A percentile compares a stretch with the other conserved stretches of the same genome.
These are phyloP conservation scores for Exophiala xenobiotica DNA, from an alignment of 2,329 filamentous ascomycete genomes.

Conservation along the genomic window DNA sequence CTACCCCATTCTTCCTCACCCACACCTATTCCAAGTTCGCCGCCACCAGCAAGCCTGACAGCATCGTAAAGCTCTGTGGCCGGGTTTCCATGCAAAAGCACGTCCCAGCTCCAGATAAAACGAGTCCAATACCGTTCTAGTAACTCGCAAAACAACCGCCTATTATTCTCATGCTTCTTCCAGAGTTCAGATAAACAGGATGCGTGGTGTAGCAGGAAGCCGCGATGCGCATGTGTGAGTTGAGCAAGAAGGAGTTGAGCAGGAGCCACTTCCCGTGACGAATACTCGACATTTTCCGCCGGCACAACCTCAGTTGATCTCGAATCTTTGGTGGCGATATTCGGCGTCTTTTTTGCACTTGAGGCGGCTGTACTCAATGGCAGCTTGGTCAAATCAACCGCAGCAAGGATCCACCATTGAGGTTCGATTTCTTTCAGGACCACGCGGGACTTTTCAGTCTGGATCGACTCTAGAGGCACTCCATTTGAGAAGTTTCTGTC, in stretches of 20 bases:
- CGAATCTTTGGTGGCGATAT: constrained; percentile 22
- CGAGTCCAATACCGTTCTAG: constrained; percentile 79
- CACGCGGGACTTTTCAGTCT: constrained; percentile 85
- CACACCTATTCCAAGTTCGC: constrained; percentile 89
- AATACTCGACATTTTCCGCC: constrained; percentile 68
- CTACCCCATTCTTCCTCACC: constrained; percentile 95
- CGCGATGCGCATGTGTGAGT: constrained; percentile 74
- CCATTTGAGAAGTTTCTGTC: constrained; percentile 75
- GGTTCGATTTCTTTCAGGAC: constrained; percentile 82
- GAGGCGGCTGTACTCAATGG: constrained; percentile 49
- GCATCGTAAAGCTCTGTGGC: constrained; percentile 75
- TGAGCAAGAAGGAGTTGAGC: constrained; percentile 75
- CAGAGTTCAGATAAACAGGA: constrained; percentile 70
- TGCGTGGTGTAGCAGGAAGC: constrained; percentile 86
- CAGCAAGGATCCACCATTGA: constrained; percentile 95
- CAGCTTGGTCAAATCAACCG: constrained; percentile 76
- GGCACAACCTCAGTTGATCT: constrained; percentile 31
- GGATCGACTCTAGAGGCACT: constrained; percentile 75
- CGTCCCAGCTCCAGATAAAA: constrained; percentile 71
- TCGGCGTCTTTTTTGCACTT: constrained; percentile 41
- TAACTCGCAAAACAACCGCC: constrained; percentile 68
- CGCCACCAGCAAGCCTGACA: constrained; percentile 80
- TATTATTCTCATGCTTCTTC: constrained; percentile 53
- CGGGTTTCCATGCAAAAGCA: constrained; percentile 87
- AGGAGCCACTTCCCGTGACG: constrained; percentile 84